A percentile compares a stretch with the other conserved stretches of the same genome.
Evolutionary conservation across 495 filamentous ascomycete genomes (phyloP).

Genomic region (Amniculicola lignicola): DNA sequence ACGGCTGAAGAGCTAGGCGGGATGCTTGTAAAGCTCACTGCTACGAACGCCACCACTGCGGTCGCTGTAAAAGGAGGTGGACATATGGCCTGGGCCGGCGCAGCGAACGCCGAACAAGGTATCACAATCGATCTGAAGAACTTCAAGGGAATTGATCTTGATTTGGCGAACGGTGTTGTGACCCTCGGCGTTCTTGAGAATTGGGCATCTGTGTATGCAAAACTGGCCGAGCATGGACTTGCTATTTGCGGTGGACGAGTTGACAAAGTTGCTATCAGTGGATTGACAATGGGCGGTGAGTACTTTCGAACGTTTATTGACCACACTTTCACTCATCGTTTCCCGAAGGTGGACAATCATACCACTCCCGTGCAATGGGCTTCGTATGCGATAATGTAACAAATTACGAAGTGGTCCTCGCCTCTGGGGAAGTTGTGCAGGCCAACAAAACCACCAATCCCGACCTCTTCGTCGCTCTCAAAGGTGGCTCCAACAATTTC

Average conservation of each 20-base stretch:
- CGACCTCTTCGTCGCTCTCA: conserved; percentile 46
- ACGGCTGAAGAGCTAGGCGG: conserved; percentile 5
- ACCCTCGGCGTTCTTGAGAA: conserved; percentile 1
- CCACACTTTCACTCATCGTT: conserved; percentile 49
- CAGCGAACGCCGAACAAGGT: conserved; percentile 37
- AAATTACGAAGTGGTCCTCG: conserved; percentile 54
- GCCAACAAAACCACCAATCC: conserved; percentile 45
- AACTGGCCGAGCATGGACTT: conserved; percentile 1
- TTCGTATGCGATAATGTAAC: conserved; percentile 48
- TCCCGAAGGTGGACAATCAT: conserved; percentile 25
- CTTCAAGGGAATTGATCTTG: conserved; percentile 20
- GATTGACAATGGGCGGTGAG: conserved; percentile 5
- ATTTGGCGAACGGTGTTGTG: not conserved
- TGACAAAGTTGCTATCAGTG: conserved; percentile 45
- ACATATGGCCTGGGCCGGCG: conserved; percentile 32
- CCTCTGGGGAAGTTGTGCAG: conserved; percentile 53
- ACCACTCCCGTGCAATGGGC: conserved; percentile 44
- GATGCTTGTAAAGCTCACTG: not conserved
- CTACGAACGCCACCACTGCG: not conserved
- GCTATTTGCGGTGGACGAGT: conserved; percentile 12
- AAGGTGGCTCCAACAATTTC: conserved; percentile 51
- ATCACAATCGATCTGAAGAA: conserved; percentile 38
- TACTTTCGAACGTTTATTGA: conserved; percentile 41
- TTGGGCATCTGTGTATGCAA: conserved; percentile 17
- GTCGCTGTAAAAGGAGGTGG: conserved; percentile 43